Evolutionary conservation across 192 early-diverging fungal species (phyloP).

Genomic region (Podila horticola): DNA sequence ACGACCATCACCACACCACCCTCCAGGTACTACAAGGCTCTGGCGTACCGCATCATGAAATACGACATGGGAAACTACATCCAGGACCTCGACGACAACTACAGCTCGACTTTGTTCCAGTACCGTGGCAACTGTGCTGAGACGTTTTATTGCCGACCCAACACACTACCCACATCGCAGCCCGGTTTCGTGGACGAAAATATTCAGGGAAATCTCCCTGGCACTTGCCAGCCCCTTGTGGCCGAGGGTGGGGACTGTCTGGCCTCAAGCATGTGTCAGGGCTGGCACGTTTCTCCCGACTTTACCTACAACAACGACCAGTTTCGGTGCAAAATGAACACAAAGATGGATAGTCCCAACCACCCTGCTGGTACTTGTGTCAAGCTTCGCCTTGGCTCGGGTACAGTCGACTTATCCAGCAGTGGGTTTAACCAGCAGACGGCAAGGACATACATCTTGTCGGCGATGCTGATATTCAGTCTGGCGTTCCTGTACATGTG

Average conservation of each 20-base stretch:
- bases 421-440: background rate
- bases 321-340: background rate
- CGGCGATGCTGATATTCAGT: slow-evolving; percentile 17
- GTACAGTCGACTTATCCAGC: background rate
- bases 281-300: slow-evolving; percentile 25
- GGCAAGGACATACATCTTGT: slow-evolving; percentile 25
- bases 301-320: slow-evolving; percentile 32
- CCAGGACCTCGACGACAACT: background rate
- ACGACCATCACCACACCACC: slow-evolving; percentile 28
- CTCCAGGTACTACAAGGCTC: background rate
- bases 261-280: slow-evolving; percentile 9
- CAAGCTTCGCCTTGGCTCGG: background rate
- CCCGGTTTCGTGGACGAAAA: background rate
- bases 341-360: background rate
- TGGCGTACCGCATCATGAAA: slow-evolving; percentile 1
- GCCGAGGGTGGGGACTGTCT: slow-evolving; percentile 9
- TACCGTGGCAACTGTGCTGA: slow-evolving; percentile 44
- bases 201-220: slow-evolving; percentile 10
- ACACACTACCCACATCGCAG: background rate
- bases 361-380: slow-evolving; percentile 10
- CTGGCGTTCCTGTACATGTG: slow-evolving; percentile 28
- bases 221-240: slow-evolving; percentile 22
- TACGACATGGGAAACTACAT: slow-evolving; percentile 3
- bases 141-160: slow-evolving; percentile 28
- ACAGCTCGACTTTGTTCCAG: slow-evolving; percentile 14